These are phyloP conservation scores for Candida jianshihensis DNA, from an alignment of 805 yeast species.

Conservation along the genomic window DNA sequence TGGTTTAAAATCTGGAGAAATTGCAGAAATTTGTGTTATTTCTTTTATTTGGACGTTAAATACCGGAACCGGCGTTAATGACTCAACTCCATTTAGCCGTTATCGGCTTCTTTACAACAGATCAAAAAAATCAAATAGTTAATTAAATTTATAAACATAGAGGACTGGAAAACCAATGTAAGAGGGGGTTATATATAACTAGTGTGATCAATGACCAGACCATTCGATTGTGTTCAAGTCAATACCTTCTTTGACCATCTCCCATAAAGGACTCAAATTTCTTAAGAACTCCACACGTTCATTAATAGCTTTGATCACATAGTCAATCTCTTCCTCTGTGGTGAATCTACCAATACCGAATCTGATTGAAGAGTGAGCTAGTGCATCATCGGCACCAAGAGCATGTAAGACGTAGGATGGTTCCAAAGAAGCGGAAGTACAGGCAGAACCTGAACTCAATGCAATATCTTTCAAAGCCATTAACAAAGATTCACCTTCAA, in stretches of 20 bases:
- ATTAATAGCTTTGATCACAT: conserved; percentile 80
- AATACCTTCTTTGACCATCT: conserved; percentile 98
- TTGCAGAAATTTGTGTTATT: too few relatives aligned
- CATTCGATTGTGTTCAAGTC: conserved; percentile 91
- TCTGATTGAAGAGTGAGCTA: conserved; percentile 97
- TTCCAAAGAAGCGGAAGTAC: conserved; percentile 97
- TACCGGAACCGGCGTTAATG: not conserved
- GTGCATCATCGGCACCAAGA: conserved; percentile 94
- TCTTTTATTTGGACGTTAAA: not conserved
- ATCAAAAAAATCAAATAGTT: too few relatives aligned
- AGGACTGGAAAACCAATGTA: not conserved
- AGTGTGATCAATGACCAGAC: conserved; percentile 75
- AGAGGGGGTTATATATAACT: not conserved
- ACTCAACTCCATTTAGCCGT: too few relatives aligned
- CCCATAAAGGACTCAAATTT: conserved; percentile 95
- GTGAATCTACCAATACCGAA: conserved; percentile 97
- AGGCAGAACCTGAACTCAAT: conserved; percentile 92
- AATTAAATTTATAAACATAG: too few relatives aligned
- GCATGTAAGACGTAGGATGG: conserved; percentile 97
- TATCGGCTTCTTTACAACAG: too few relatives aligned
- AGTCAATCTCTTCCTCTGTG: conserved; percentile 92
- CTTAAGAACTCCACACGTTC: conserved; percentile 89
- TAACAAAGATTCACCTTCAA: conserved; percentile 94
- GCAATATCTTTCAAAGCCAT: conserved; percentile 99
- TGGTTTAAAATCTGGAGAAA: too few relatives aligned